phyloP scores from a whole-genome alignment of 495 filamentous ascomycete genomes.

The Xylaria cubensis region DNA sequence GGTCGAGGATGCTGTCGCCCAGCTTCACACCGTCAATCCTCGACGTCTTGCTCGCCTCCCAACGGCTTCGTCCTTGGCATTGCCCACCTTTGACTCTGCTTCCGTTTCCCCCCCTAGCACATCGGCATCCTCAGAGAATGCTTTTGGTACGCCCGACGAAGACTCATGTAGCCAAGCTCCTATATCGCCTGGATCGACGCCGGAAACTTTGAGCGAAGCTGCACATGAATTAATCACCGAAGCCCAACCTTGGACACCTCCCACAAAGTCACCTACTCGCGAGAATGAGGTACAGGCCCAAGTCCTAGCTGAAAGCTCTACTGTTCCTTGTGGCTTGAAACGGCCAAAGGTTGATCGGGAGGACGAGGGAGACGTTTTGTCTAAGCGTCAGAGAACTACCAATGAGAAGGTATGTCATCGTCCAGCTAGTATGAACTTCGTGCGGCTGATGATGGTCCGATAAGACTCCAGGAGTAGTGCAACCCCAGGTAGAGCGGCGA shows the following conservation, averaged over 20 bases:
- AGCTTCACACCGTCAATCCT: slow-evolving; percentile 31
- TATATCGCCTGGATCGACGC: not conserved
- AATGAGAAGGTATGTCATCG: slow-evolving; percentile 28
- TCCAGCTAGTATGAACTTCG: not conserved
- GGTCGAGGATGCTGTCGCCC: slow-evolving; percentile 33
- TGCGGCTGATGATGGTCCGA: not conserved
- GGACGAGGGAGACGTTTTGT: slow-evolving; percentile 12
- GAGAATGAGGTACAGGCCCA: slow-evolving; percentile 29
- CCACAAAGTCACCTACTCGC: not conserved
- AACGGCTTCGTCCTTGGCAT: slow-evolving; percentile 34
- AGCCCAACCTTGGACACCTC: not conserved
- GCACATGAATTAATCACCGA: not conserved
- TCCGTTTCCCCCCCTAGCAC: slow-evolving; percentile 23
- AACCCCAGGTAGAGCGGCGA: slow-evolving; percentile 2
- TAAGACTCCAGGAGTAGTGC: not conserved
- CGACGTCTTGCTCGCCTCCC: slow-evolving; percentile 37
- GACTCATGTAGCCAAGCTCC: not conserved
- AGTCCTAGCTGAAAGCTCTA: slow-evolving; percentile 29
- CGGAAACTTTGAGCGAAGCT: not conserved
- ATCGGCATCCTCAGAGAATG: not conserved
- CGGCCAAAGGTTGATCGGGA: slow-evolving; percentile 20
- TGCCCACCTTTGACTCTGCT: slow-evolving; percentile 27
- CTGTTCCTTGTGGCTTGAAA: slow-evolving; percentile 21
- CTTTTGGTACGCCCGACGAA: not conserved
- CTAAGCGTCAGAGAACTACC: slow-evolving; percentile 32